Base-by-base conservation (phyloP, 2,329 filamentous ascomycete species). In the Colletotrichum navitas region DNA sequence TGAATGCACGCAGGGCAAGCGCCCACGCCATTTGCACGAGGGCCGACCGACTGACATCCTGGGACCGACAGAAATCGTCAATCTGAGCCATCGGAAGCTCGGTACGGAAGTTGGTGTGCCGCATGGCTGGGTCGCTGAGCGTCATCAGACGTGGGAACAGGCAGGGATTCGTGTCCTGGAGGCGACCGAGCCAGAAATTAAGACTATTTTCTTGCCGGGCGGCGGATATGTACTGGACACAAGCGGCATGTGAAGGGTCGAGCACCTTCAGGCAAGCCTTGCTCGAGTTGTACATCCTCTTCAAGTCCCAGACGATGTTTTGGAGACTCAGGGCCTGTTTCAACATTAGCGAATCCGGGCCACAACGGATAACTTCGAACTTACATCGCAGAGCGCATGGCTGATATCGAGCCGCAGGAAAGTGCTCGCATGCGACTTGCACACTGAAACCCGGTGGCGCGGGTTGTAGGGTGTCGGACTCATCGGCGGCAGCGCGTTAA, bases 1-100 rank as follows among this genome's bases (percentile, higher is more conserved):
- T 84, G 74, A 89, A 90, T 1, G 84, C 82, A 2, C 87, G 85
- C 0, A 90, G 80, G 0, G 90, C 82, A 26, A 91, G 80, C 0
- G 84, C 87, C 89, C 89, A 91, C 0, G 89, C 88, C n/a, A 89
- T 83, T 32, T 87, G 85, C 5, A 91, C 80, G 4, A 90, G 80
- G 0, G 86, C 84, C 0, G 86, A 83, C 0, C 85, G 78, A 0
- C 84, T 84, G 3, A 88, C 80, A 11, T 80, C 10, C 72, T 80
- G 55, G 81, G 80, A 60, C 0, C 74, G 66, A 64, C 79, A 81
- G 56, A 89, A 89, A 11, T 83, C 80, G 12, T 85, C 81, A 2
- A 88, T 74, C 3, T 81, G 79, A 36, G 81, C 76, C 5, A 77
- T 79, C 0, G 81, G 78, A 18, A 87, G 79, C 11, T 84, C 81